phyloP scores from a whole-genome alignment of 805 yeast genomes.

The Jamesozyma piceae region DNA sequence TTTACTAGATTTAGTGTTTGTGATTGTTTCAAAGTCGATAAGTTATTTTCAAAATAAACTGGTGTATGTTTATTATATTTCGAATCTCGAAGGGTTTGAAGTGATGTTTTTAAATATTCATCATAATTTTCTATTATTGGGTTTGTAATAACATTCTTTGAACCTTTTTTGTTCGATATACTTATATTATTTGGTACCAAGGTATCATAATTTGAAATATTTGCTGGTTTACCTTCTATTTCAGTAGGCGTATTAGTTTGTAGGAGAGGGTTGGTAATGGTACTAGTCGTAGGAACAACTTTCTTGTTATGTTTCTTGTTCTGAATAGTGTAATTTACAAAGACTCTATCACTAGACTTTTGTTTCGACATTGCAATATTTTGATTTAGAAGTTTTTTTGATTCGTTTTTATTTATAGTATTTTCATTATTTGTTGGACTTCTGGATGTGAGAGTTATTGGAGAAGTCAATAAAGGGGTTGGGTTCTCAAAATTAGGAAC shows the following conservation, averaged over 20 bases:
- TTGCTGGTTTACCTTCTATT: no score
- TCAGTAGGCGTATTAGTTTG: not conserved
- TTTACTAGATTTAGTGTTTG: no score
- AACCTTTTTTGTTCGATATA: no score
- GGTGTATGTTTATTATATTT: no score
- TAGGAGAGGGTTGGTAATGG: not conserved
- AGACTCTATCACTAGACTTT: conserved; percentile 20
- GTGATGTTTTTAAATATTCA: no score
- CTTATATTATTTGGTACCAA: no score
- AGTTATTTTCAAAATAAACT: no score
- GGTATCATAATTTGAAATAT: no score
- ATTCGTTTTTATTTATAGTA: not conserved
- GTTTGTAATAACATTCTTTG: no score
- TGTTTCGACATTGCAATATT: conserved; percentile 1
- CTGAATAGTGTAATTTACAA: conserved; percentile 18
- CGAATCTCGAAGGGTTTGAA: no score
- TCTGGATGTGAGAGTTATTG: not conserved
- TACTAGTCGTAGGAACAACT: not conserved
- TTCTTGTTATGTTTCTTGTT: not conserved
- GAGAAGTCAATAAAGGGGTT: not conserved
- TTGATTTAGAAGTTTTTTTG: not conserved
- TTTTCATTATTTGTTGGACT: not conserved
- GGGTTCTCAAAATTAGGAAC: not conserved
- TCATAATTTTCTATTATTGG: no score
- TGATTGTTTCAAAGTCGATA: no score